Conservation (phyloP, 2,329 filamentous ascomycete species). For the Claviceps digitariae region DNA sequence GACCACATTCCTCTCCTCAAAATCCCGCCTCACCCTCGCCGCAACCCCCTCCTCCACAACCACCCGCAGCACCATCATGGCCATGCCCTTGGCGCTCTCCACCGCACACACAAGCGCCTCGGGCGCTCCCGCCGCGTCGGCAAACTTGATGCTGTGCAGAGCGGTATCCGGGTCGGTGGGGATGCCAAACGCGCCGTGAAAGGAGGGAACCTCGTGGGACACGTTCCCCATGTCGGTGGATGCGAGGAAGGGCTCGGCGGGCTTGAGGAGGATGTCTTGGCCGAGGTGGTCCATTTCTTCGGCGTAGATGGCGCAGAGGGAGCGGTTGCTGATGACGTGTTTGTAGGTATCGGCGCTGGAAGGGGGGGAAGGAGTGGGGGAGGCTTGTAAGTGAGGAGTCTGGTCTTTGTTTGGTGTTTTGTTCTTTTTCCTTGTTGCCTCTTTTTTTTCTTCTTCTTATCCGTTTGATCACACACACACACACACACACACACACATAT, state of each 20-base stretch:
- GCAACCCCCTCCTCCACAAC: conserved; percentile 10
- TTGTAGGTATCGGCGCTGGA: conserved; percentile 27
- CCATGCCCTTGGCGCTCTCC: conserved; percentile 31
- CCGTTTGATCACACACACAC: no score
- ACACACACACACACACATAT: no score
- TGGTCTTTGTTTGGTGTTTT: neutral
- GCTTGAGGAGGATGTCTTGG: conserved; percentile 20
- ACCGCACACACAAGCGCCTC: conserved; percentile 26
- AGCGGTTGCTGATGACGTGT: conserved; percentile 30
- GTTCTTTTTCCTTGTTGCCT: no score
- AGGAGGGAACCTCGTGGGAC: conserved; percentile 29
- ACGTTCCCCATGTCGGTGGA: conserved; percentile 41
- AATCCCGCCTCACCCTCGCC: neutral
- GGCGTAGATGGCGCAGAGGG: conserved; percentile 29
- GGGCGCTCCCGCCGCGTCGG: conserved; percentile 28
- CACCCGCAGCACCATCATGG: conserved; percentile 21
- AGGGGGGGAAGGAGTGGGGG: neutral
- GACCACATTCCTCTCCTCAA: neutral
- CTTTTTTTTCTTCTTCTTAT: no score
- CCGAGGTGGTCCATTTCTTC: conserved; percentile 28
- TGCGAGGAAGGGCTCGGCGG: conserved; percentile 23
- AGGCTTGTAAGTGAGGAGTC: neutral
- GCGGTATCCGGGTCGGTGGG: conserved; percentile 21
- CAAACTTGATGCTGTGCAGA: conserved; percentile 28
- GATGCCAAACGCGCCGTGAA: conserved; percentile 35